Evolutionary conservation across 1,139 yeast species (phyloP).

Genomic region (Geotrichum australiense): DNA sequence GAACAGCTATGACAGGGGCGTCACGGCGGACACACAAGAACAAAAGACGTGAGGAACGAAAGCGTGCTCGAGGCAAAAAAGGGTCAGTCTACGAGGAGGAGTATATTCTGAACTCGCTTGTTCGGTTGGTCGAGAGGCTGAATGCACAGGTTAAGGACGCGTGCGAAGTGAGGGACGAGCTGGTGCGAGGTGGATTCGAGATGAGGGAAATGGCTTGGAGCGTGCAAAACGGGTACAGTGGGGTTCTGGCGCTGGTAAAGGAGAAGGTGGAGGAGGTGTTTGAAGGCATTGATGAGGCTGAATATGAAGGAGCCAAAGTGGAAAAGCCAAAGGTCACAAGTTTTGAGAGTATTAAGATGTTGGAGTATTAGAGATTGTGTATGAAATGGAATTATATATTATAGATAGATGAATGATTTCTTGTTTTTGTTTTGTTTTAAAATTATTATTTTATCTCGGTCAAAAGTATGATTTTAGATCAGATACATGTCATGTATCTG

Average conservation of each 20-base stretch:
- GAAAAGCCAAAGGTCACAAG: no score
- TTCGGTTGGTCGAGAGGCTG: conserved; percentile 78
- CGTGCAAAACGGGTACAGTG: conserved; percentile 62
- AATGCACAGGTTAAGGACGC: conserved; percentile 74
- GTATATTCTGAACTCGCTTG: conserved; percentile 79
- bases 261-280: conserved; percentile 68
- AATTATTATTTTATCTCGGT: no score
- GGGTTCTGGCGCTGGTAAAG: conserved; percentile 48
- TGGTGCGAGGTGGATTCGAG: conserved; percentile 52
- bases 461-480: no score
- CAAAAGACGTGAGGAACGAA: conserved; percentile 90
- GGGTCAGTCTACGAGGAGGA: conserved; percentile 97
- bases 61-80: conserved; percentile 92
- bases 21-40: conserved; percentile 88
- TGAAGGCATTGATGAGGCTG: conserved; percentile 36
- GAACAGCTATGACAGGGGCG: conserved; percentile 95
- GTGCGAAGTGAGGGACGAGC: conserved; percentile 60
- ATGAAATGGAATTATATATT: no score
- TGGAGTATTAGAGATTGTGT: no score
- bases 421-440: no score
- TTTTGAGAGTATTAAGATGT: no score
- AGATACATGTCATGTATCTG: no score
- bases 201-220: conserved; percentile 78
- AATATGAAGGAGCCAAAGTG: no score
- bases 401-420: no score